Evolutionary conservation across 2,329 filamentous ascomycete genomes (phyloP).

Genomic region (Drechslerella stenobrocha): DNA sequence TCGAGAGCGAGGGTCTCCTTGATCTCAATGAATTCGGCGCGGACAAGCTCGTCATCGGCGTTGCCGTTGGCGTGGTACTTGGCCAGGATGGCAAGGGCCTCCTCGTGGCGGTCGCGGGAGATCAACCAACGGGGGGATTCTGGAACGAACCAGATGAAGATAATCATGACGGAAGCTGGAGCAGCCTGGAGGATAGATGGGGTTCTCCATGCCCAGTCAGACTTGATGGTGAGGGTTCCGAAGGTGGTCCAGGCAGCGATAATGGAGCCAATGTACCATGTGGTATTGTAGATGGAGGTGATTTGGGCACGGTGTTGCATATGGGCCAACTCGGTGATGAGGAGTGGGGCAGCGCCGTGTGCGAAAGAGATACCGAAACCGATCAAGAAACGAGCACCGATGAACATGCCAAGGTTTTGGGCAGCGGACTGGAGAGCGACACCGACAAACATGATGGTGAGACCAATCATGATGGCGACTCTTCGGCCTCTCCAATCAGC

Average conservation of each 20-base stretch:
- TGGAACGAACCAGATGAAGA: conserved; percentile 56
- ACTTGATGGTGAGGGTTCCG: conserved; percentile 57
- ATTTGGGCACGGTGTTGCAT: conserved; percentile 60
- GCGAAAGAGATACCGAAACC: conserved; percentile 58
- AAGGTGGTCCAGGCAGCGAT: conserved; percentile 59
- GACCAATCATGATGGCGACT: conserved; percentile 59
- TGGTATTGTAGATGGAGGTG: conserved; percentile 59
- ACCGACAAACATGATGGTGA: conserved; percentile 58
- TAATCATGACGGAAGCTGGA: conserved; percentile 58
- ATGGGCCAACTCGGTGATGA: conserved; percentile 59
- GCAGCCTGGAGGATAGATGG: conserved; percentile 60
- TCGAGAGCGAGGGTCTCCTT: conserved; percentile 58
- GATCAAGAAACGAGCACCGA: conserved; percentile 56
- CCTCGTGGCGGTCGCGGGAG: conserved; percentile 54
- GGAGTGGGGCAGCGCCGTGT: conserved; percentile 55
- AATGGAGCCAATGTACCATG: conserved; percentile 59
- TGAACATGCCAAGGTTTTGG: conserved; percentile 58
- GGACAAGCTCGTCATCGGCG: conserved; percentile 56
- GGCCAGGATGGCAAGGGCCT: conserved; percentile 55
- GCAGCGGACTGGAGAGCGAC: conserved; percentile 57
- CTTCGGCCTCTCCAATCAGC: conserved; percentile 60
- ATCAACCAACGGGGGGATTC: conserved; percentile 57
- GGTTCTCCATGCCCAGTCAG: conserved; percentile 60
- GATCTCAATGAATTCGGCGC: conserved; percentile 58
- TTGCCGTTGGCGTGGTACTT: conserved; percentile 57